These are phyloP conservation scores for Wallacemonas sp. DNA, from an alignment of 208 protist species.

Conservation along the genomic window DNA sequence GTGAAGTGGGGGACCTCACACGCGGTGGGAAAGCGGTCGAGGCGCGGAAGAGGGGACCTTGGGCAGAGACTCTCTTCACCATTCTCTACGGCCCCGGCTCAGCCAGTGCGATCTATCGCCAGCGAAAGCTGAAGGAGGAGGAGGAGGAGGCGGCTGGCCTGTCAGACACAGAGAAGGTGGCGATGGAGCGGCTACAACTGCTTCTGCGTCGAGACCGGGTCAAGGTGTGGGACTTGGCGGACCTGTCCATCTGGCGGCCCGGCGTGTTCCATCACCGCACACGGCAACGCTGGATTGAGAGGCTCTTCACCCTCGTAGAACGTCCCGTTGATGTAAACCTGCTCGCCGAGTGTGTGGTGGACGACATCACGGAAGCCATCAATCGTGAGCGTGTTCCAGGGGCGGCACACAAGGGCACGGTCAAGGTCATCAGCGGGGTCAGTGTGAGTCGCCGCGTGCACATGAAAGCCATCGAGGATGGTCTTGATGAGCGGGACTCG, in stretches of 20 bases:
- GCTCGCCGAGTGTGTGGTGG: constrained; percentile 49
- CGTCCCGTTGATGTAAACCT: constrained; percentile 36
- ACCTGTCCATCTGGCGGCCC: constrained; percentile 64
- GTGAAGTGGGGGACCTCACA: no score
- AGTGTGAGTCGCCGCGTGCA: constrained; percentile 40
- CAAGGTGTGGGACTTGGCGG: constrained; percentile 49
- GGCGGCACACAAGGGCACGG: constrained; percentile 16
- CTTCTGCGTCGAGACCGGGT: constrained; percentile 58
- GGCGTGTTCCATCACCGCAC: constrained; percentile 34
- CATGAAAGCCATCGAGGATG: constrained; percentile 44
- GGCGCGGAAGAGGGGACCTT: no score
- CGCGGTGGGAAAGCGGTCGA: no score
- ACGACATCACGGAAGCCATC: constrained; percentile 48
- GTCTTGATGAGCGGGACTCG: constrained; percentile 33
- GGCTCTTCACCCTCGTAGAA: constrained; percentile 28
- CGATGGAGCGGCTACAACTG: constrained; percentile 44
- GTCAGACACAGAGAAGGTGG: constrained; percentile 22
- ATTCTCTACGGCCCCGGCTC: neutral
- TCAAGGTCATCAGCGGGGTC: constrained; percentile 45
- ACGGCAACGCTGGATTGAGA: constrained; percentile 30
- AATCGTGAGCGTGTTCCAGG: neutral
- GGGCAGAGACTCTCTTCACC: neutral
- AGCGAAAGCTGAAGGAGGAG: neutral
- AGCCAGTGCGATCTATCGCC: neutral
- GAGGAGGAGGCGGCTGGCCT: constrained; percentile 9